Evolutionary conservation across 2,329 filamentous ascomycete genomes (phyloP).

Genomic region (Chaetomiaceae sp.): DNA sequence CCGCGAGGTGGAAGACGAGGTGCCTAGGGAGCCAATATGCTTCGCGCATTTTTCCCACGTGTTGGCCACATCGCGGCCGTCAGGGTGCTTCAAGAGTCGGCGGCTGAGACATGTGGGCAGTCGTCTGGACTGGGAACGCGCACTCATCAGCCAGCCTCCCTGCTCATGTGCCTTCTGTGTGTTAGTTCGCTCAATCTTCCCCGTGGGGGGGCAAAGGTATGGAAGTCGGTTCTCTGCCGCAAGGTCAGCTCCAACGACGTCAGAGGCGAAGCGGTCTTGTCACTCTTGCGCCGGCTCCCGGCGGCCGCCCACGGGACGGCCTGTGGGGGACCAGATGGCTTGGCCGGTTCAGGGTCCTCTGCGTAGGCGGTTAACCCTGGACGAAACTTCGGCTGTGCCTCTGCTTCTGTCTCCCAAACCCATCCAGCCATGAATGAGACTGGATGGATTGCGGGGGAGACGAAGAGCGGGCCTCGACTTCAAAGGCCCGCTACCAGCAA

Average conservation of each 20-base stretch:
- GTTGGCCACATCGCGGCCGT: constrained; percentile 11
- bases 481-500: no score
- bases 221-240: no score
- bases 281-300: not conserved
- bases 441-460: not conserved
- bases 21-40: constrained; percentile 22
- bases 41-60: constrained; percentile 25
- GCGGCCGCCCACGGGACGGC: no score
- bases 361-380: not conserved
- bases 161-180: no score
- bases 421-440: not conserved
- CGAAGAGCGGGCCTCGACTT: no score
- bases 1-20: constrained; percentile 7
- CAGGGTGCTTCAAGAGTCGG: constrained; percentile 3
- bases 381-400: not conserved
- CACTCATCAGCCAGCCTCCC: not conserved
- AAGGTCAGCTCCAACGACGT: no score
- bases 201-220: no score
- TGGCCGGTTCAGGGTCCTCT: not conserved
- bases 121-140: constrained; percentile 5
- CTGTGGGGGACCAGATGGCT: not conserved
- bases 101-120: constrained; percentile 18
- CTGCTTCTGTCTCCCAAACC: not conserved
- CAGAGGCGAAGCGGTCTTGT: no score
- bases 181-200: no score